A percentile compares a stretch with the other conserved stretches of the same genome.
Evolutionary conservation across 768 basidiomycete species (phyloP).

Genomic region (Austroboletus festivus): DNA sequence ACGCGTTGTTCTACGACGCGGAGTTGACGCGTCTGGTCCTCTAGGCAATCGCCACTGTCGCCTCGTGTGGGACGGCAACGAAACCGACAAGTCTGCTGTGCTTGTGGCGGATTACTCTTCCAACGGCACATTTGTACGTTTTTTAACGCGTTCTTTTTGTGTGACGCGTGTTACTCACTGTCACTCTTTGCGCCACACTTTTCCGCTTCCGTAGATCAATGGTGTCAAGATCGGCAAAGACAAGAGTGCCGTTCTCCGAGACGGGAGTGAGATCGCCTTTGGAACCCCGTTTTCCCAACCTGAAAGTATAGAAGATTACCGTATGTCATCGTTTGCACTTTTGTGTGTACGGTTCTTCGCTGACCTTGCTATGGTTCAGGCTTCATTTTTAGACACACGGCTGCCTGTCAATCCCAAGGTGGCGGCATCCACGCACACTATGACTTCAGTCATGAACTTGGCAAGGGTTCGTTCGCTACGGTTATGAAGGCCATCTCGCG

Average conservation of each 20-base stretch:
- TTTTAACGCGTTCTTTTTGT: conserved; percentile 15
- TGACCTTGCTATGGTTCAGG: conserved; percentile 37
- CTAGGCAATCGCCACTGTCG: conserved; percentile 40
- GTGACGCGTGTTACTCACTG: conserved; percentile 9
- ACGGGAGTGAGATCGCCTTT: conserved; percentile 85
- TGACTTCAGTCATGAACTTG: conserved; percentile 68
- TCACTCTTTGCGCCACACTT: background rate
- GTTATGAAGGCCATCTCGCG: conserved; percentile 81
- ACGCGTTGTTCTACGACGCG: conserved; percentile 14
- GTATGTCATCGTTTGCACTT: conserved; percentile 40
- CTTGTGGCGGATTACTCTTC: conserved; percentile 36
- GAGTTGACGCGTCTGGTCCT: conserved; percentile 28
- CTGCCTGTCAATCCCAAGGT: conserved; percentile 43
- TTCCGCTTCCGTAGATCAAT: conserved; percentile 35
- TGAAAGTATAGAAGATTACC: conserved; percentile 65
- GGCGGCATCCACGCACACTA: conserved; percentile 66
- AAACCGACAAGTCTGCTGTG: conserved; percentile 31
- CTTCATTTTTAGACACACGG: conserved; percentile 68
- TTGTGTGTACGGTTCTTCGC: background rate
- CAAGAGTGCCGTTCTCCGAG: conserved; percentile 40
- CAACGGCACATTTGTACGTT: conserved; percentile 43
- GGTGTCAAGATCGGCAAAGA: conserved; percentile 38
- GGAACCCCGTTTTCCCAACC: conserved; percentile 54
- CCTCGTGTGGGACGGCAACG: conserved; percentile 36
- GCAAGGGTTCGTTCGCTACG: conserved; percentile 88